These are phyloP conservation scores for Zarea fungicola DNA, from an alignment of 2,329 filamentous ascomycete genomes.

Conservation along the genomic window DNA sequence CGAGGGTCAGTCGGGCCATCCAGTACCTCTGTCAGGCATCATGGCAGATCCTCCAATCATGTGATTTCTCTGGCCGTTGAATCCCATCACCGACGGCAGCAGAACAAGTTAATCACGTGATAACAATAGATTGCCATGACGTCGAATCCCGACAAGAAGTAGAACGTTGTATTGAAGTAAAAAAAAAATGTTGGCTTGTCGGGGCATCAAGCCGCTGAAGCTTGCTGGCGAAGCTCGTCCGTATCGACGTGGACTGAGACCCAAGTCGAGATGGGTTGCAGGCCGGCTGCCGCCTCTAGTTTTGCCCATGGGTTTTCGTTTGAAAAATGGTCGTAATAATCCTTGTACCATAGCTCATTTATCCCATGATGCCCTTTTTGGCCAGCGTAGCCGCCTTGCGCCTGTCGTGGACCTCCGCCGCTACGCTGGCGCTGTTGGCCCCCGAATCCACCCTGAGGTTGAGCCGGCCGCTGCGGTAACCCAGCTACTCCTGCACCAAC, in stretches of 20 bases:
- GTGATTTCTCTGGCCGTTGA: not conserved
- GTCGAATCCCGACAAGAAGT: too few species aligned
- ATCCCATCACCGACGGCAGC: not conserved
- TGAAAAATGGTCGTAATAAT: conserved; percentile 64
- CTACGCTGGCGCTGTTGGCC: conserved; percentile 21
- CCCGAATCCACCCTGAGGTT: conserved; percentile 11
- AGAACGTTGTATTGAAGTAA: too few species aligned
- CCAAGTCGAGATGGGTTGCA: conserved; percentile 44
- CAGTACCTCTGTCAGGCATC: not conserved
- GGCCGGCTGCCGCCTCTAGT: conserved; percentile 43
- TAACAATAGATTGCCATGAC: not conserved
- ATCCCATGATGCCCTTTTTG: conserved; percentile 13
- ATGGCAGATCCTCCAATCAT: conserved; percentile 5
- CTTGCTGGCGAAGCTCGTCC: not conserved
- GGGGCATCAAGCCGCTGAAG: not conserved
- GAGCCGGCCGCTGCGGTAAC: conserved; percentile 28
- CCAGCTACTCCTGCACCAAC: conserved; percentile 30
- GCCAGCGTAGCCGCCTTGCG: conserved; percentile 1
- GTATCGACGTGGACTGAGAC: conserved; percentile 17
- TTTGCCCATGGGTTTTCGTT: conserved; percentile 68
- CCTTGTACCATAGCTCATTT: conserved; percentile 51
- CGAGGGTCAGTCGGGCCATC: not conserved
- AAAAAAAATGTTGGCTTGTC: too few species aligned
- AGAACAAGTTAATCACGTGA: conserved; percentile 7
- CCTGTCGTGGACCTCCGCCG: conserved; percentile 12